A percentile compares a stretch with the other conserved stretches of the same genome.
phyloP scores from a whole-genome alignment of 331 rosid genomes.

The Quercus lobata region DNA sequence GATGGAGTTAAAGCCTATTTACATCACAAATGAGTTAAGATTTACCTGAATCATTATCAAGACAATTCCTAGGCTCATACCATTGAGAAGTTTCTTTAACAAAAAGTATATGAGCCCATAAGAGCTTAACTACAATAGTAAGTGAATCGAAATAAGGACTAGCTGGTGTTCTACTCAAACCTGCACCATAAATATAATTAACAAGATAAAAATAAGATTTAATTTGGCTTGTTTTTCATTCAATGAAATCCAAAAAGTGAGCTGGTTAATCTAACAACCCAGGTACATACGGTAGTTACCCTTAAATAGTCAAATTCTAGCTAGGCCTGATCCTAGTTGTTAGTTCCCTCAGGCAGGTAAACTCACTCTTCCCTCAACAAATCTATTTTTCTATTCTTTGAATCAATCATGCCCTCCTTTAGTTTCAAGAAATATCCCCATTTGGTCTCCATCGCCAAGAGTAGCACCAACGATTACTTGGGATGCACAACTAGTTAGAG shows the following conservation, averaged over 20 bases:
- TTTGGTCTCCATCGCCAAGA: slow-evolving; percentile 31
- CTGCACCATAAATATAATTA: too few relatives aligned
- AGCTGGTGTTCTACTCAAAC: too few relatives aligned
- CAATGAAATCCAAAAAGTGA: too few relatives aligned
- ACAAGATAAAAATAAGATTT: too few relatives aligned
- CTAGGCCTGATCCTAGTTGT: too few relatives aligned
- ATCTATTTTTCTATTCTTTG: slow-evolving; percentile 29
- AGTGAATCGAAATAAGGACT: too few relatives aligned
- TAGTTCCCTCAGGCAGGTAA: slow-evolving; percentile 9
- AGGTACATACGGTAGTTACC: too few relatives aligned
- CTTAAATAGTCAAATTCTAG: too few relatives aligned
- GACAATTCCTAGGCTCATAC: not conserved
- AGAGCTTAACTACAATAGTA: too few relatives aligned
- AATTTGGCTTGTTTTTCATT: too few relatives aligned
- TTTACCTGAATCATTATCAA: not conserved
- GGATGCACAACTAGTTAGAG: slow-evolving; percentile 58
- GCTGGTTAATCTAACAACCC: too few relatives aligned
- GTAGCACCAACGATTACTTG: slow-evolving; percentile 36
- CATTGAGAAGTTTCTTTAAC: not conserved
- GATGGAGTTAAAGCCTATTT: not conserved
- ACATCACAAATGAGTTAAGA: not conserved
- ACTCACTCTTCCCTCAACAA: slow-evolving; percentile 35
- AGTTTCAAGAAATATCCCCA: slow-evolving; percentile 43
- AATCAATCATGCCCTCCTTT: slow-evolving; percentile 57
- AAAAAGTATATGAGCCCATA: too few relatives aligned